Evolutionary conservation across 768 basidiomycete species (phyloP).

Genomic region (Lactarius pseudohatsudake): DNA sequence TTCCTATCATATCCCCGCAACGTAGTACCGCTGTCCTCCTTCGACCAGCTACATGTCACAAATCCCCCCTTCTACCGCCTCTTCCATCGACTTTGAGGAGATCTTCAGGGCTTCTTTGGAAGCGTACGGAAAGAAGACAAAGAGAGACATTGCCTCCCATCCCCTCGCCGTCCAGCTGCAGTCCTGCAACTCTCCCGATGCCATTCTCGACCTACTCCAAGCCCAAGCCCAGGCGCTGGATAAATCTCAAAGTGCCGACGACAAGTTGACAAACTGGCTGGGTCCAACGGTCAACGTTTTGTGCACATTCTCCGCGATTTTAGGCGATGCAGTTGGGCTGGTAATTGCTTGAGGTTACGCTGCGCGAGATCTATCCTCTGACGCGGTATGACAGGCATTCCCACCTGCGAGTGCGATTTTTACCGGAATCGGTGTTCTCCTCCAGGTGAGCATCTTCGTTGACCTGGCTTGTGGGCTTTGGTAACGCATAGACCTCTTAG

Average conservation of each 20-base stretch:
- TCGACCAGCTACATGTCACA: not conserved
- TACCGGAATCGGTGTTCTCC: conserved; percentile 1
- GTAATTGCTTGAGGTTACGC: not conserved
- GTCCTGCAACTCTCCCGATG: not conserved
- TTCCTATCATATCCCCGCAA: not conserved
- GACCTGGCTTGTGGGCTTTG: not conserved
- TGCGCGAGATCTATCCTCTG: not conserved
- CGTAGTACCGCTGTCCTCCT: not conserved
- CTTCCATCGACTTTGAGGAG: not conserved
- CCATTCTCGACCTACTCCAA: not conserved
- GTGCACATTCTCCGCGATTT: not conserved
- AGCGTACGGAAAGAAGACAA: not conserved
- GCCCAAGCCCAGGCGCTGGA: not conserved
- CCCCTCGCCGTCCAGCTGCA: not conserved
- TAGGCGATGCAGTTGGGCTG: not conserved
- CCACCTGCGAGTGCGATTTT: not conserved
- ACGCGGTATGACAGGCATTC: not conserved
- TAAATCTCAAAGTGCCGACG: not conserved
- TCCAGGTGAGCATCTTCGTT: not conserved
- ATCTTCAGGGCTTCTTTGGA: not conserved
- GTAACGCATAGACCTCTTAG: not conserved
- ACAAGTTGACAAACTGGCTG: not conserved
- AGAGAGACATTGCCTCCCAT: not conserved
- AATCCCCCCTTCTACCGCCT: not conserved
- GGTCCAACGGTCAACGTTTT: not conserved